Conservation (phyloP, 2,329 filamentous ascomycete species). For the Ambrosiella xylebori region DNA sequence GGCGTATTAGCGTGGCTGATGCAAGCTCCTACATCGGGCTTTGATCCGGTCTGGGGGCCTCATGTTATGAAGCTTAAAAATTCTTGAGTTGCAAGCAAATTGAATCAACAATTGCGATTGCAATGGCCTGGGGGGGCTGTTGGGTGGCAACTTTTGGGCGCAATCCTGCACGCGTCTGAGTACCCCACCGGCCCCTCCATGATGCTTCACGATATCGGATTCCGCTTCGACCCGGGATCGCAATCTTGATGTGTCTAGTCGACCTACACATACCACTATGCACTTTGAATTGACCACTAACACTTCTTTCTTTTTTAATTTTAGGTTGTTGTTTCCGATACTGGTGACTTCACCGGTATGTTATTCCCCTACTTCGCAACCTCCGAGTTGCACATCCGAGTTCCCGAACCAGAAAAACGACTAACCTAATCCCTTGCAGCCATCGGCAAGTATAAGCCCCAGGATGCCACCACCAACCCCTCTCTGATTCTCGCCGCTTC, state of each 20-base stretch:
- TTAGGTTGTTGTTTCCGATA: conserved; percentile 18
- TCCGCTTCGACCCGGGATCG: background rate
- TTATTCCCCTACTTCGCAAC: conserved; percentile 18
- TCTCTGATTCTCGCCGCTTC: conserved; percentile 95
- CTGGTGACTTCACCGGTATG: conserved; percentile 65
- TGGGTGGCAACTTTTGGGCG: no score
- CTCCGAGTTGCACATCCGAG: background rate
- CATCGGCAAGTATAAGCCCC: conserved; percentile 98
- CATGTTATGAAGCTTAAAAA: no score
- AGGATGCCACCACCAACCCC: conserved; percentile 99
- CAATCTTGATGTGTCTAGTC: background rate
- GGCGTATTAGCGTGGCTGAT: background rate
- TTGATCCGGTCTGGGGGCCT: no score
- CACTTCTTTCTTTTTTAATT: background rate
- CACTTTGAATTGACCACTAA: background rate
- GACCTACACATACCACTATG: background rate
- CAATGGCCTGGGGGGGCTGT: no score
- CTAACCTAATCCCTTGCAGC: conserved; percentile 34
- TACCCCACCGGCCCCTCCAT: no score
- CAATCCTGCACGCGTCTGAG: no score
- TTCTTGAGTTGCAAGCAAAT: no score
- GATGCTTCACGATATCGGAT: no score
- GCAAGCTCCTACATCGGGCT: no score
- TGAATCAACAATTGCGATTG: no score
- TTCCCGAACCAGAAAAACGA: background rate